Base-by-base conservation (phyloP, 2,329 filamentous ascomycete genomes). In the Dothideomycetes sp. region DNA sequence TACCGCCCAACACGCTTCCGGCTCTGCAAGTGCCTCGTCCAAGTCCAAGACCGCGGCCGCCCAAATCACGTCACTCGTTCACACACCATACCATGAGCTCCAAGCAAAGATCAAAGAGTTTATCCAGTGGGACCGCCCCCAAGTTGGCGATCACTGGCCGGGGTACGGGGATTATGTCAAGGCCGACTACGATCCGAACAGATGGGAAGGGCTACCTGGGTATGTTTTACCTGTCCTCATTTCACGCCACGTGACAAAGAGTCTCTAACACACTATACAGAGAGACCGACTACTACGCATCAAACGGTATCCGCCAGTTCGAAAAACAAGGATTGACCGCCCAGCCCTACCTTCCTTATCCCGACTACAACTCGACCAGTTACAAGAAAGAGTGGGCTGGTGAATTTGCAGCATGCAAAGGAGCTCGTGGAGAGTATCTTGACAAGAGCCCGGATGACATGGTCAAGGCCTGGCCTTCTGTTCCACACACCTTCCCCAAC, bases 301-400 rank as follows among this genome's bases (percentile, higher is more conserved):
- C 61, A 46, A 56, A 52, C 18, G 54, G 55, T 16, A 49, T 57
- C 35, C 44, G 50, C 23, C 47, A 46, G 30, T 45, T 57, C 12
- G 33, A 53, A 36, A 48, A 51, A 19, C 39, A 46, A 8, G 39
- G 57, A 33, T 40, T 47, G 22, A 40, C 66, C 35, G 71, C 76
- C 1, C 65, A 74, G 41, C 65, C 71, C 15, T 85, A 84, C 59
- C 70, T 79, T 44, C 83, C 83, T 0, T 87, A 86, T 48, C 82
- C 82, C 1, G 64, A 74, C 12, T 84, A 86, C 62, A 81, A 83
- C 52, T 72, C 69, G 36, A 62, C 65, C 3, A 59, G 65, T 11
- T 87, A 80, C 79, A 71, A 67, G 51, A 61, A 64, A 33, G 57
- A 63, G 20, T 72, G 72, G 48, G 67, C 71, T 33, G 80, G 78